Evolutionary conservation across 2,329 filamentous ascomycete genomes (phyloP).

Genomic region (Microsporum canis): DNA sequence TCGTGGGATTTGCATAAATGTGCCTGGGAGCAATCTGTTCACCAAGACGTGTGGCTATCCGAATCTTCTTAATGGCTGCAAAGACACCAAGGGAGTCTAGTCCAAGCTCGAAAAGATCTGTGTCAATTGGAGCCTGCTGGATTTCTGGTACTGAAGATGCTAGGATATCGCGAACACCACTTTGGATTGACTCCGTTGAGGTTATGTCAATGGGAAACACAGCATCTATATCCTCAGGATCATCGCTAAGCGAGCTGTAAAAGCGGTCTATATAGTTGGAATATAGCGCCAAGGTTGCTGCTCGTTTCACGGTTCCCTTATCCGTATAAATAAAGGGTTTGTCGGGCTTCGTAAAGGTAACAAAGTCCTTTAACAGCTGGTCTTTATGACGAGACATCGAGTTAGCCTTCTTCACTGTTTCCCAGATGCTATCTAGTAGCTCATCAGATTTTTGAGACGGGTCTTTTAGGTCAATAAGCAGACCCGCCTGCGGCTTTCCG

Average conservation of each 20-base stretch:
- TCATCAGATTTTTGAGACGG: slow-evolving; percentile 6
- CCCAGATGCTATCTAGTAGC: slow-evolving; percentile 4
- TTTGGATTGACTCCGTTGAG: neutral
- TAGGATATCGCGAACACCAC: neutral
- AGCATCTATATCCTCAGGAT: neutral
- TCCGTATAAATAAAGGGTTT: slow-evolving; percentile 1
- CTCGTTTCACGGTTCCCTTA: slow-evolving; percentile 11
- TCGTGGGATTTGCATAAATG: slow-evolving; percentile 1
- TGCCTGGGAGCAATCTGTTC: slow-evolving; percentile 1
- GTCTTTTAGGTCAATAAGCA: neutral
- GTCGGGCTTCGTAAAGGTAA: slow-evolving; percentile 1
- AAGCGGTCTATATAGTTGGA: slow-evolving; percentile 12
- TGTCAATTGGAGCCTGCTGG: neutral
- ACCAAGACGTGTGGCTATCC: neutral
- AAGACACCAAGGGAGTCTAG: slow-evolving; percentile 16
- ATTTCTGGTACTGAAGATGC: neutral
- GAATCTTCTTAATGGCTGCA: slow-evolving; percentile 1
- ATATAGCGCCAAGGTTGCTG: slow-evolving; percentile 14
- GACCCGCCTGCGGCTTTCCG: neutral
- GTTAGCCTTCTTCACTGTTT: slow-evolving; percentile 3
- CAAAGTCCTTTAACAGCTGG: neutral
- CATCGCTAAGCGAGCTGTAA: slow-evolving; percentile 2
- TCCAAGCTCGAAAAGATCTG: slow-evolving; percentile 15
- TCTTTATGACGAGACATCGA: slow-evolving; percentile 1
- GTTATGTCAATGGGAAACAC: neutral